Conservation (phyloP, 2,329 filamentous ascomycete species). For the Nemania sp. region DNA sequence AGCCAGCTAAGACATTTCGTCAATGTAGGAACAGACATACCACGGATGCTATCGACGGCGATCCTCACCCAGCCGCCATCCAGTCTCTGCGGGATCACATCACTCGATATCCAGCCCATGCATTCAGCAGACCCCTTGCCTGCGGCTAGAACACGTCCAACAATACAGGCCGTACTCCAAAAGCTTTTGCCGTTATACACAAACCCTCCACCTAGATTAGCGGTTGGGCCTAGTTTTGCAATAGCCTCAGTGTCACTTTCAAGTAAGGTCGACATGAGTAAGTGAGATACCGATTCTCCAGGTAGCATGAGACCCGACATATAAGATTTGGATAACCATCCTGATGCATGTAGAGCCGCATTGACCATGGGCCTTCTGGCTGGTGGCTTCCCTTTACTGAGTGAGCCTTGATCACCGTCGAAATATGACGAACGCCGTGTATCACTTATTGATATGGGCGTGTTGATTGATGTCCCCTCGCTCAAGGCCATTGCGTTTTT, state of each 20-base stretch:
- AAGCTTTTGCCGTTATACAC: slow-evolving; percentile 67
- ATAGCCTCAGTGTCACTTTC: slow-evolving; percentile 68
- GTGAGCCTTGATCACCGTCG: slow-evolving; percentile 37
- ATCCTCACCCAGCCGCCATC: slow-evolving; percentile 64
- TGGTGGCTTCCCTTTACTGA: slow-evolving; percentile 41
- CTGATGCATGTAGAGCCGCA: slow-evolving; percentile 61
- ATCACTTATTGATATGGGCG: slow-evolving; percentile 45
- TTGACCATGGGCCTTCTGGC: slow-evolving; percentile 59
- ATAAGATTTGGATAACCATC: slow-evolving; percentile 72
- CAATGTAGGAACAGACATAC: slow-evolving; percentile 40
- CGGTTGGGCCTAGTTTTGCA: slow-evolving; percentile 60
- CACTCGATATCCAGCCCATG: slow-evolving; percentile 70
- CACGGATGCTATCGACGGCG: slow-evolving; percentile 57
- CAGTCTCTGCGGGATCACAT: slow-evolving; percentile 57
- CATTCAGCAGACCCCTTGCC: slow-evolving; percentile 65
- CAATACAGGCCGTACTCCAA: slow-evolving; percentile 69
- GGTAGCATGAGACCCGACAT: slow-evolving; percentile 68
- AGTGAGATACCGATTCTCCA: slow-evolving; percentile 65
- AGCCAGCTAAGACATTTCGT: slow-evolving; percentile 28
- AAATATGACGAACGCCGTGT: slow-evolving; percentile 53
- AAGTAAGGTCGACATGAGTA: slow-evolving; percentile 67
- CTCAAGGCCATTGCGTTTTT: slow-evolving; percentile 52
- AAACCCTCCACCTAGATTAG: slow-evolving; percentile 67
- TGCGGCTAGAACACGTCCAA: slow-evolving; percentile 67
- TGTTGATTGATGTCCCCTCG: slow-evolving; percentile 48